These are phyloP conservation scores for Tripidium arundinaceum DNA, from an alignment of 202 grass and related monocot genomes.

Conservation along the genomic window DNA sequence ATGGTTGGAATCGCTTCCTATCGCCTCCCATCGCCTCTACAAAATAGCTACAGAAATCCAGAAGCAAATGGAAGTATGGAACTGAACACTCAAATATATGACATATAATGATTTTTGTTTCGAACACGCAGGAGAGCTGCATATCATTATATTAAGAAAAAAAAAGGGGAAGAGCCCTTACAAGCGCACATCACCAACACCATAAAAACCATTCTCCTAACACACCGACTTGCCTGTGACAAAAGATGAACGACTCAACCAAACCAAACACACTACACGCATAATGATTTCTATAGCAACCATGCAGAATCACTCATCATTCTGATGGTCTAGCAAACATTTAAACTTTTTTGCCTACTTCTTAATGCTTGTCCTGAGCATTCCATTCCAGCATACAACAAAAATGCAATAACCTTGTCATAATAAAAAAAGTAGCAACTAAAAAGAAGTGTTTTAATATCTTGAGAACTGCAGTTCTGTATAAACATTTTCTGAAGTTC, in stretches of 20 bases:
- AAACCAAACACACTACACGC: not conserved
- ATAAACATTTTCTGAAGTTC: not conserved
- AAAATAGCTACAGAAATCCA: no score
- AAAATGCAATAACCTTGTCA: not conserved
- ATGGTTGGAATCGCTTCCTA: no score
- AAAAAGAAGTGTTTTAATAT: not conserved
- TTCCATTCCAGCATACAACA: not conserved
- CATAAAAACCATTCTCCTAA: no score
- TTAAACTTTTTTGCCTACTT: not conserved
- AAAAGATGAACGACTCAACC: no score
- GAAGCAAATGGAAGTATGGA: conserved; percentile 2
- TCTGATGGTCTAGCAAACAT: not conserved
- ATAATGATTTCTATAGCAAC: not conserved
- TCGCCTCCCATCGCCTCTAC: no score
- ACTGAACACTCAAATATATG: not conserved
- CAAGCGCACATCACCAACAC: no score
- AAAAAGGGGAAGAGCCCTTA: no score
- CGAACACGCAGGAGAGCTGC: no score
- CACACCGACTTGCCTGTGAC: no score
- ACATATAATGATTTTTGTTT: not conserved
- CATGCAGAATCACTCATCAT: not conserved
- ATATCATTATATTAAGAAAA: no score
- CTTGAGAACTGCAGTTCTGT: not conserved
- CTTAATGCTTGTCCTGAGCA: not conserved
- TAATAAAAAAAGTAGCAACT: not conserved